Percentiles rank a stretch among this genome's conserved stretches.
Conservation (phyloP, 495 filamentous ascomycete genomes). For the Clohesyomyces aquaticus region DNA sequence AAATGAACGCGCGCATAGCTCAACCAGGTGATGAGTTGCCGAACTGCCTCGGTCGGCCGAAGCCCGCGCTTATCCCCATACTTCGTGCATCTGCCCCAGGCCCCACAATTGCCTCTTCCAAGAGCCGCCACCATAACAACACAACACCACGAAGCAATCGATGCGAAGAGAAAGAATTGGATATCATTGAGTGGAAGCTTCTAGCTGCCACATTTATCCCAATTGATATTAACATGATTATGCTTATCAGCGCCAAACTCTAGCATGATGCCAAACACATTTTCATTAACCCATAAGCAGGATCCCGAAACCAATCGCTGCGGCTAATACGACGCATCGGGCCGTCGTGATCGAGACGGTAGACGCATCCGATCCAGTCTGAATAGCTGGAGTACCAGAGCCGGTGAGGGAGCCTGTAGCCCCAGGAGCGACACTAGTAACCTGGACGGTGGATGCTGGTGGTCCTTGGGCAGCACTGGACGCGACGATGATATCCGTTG, state of each 20-base stretch:
- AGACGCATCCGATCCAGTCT: slow-evolving; percentile 25
- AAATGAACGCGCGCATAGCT: background rate
- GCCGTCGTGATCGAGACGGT: slow-evolving; percentile 4
- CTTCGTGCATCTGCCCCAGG: slow-evolving; percentile 3
- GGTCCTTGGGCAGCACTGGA: slow-evolving; percentile 6
- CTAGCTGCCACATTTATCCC: background rate
- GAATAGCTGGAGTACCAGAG: slow-evolving; percentile 2
- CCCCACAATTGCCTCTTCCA: slow-evolving; percentile 9
- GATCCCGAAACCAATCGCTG: slow-evolving; percentile 21
- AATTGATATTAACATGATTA: slow-evolving; percentile 3
- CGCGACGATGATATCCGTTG: slow-evolving; percentile 1
- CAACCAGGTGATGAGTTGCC: slow-evolving; percentile 14
- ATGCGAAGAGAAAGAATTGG: background rate
- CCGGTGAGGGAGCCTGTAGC: background rate
- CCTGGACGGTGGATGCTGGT: slow-evolving; percentile 16
- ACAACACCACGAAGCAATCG: background rate
- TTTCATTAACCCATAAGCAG: slow-evolving; percentile 17
- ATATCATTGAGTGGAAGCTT: slow-evolving; percentile 14
- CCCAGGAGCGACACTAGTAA: background rate
- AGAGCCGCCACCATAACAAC: background rate
- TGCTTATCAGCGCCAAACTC: background rate
- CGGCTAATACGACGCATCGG: slow-evolving; percentile 10
- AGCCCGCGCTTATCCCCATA: background rate
- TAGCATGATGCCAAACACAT: background rate
- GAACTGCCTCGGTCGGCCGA: background rate